phyloP scores from a whole-genome alignment of 2,329 filamentous ascomycete species.

The Colletotrichum melonis region DNA sequence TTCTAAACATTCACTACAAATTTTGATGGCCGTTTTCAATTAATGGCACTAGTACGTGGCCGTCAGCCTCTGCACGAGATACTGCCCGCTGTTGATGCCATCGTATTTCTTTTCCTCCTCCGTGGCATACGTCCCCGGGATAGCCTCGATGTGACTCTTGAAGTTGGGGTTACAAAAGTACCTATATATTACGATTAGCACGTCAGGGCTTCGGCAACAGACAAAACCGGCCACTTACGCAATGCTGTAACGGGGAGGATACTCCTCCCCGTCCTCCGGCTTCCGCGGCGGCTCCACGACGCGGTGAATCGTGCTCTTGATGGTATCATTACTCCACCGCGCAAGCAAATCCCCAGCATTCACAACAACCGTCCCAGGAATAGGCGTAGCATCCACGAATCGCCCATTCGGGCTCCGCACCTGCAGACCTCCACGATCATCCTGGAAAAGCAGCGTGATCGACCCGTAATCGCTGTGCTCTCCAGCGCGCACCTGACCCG shows the following conservation, averaged over 20 bases:
- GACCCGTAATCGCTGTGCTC: constrained; percentile 78
- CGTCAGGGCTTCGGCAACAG: background rate
- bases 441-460: constrained; percentile 73
- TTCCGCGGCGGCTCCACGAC: constrained; percentile 85
- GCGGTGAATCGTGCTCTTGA: constrained; percentile 89
- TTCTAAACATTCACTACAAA: background rate
- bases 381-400: constrained; percentile 87
- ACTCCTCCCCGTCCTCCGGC: constrained; percentile 61
- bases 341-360: constrained; percentile 91
- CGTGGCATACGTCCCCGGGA: constrained; percentile 78
- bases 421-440: constrained; percentile 65
- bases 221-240: constrained; percentile 65
- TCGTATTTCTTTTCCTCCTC: constrained; percentile 82
- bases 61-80: constrained; percentile 80
- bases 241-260: constrained; percentile 86
- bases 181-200: constrained; percentile 44
- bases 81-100: constrained; percentile 82
- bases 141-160: constrained; percentile 79
- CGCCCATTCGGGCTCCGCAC: constrained; percentile 77
- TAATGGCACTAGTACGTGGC: constrained; percentile 71
- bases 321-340: constrained; percentile 90
- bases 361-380: constrained; percentile 83
- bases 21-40: background rate
- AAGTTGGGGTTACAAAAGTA: constrained; percentile 94
- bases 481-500: constrained; percentile 79